Percentiles rank a stretch among this genome's conserved stretches.
Evolutionary conservation across 768 basidiomycete genomes (phyloP).

Genomic region (Pulveroboletus sp.): DNA sequence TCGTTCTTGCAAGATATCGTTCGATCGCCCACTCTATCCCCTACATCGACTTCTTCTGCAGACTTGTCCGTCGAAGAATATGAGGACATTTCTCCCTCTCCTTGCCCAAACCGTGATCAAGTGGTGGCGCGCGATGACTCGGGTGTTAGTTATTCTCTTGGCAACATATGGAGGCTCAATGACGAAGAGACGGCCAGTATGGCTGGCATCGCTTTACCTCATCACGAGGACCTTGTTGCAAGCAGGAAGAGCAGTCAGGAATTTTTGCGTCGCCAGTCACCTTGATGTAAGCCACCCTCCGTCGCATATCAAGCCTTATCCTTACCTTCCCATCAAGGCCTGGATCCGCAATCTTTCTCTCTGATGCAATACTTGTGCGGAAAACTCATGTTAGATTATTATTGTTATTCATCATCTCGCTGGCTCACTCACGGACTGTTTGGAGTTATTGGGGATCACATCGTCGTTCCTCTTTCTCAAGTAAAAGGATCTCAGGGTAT

Average conservation of each 20-base stretch:
- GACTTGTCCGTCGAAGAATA: conserved; percentile 62
- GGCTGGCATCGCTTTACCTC: conserved; percentile 46
- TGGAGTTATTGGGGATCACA: conserved; percentile 28
- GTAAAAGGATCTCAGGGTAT: conserved; percentile 30
- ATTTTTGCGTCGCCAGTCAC: conserved; percentile 27
- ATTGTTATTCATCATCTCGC: conserved; percentile 29
- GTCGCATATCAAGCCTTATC: neutral
- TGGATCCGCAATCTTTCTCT: neutral
- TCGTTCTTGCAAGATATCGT: conserved; percentile 76
- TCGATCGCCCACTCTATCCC: conserved; percentile 61
- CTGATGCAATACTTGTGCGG: conserved; percentile 15
- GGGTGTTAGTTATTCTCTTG: conserved; percentile 30
- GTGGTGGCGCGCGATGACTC: conserved; percentile 27
- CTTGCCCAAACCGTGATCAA: conserved; percentile 26
- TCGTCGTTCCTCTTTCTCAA: conserved; percentile 21
- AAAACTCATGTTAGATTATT: conserved; percentile 28
- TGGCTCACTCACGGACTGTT: conserved; percentile 30
- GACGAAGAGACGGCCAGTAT: conserved; percentile 63
- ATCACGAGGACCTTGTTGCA: conserved; percentile 36
- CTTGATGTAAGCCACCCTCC: conserved; percentile 15
- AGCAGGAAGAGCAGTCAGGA: conserved; percentile 42
- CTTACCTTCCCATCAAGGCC: neutral
- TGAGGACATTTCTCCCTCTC: conserved; percentile 35
- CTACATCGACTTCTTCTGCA: conserved; percentile 61
- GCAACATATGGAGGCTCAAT: conserved; percentile 70